These are phyloP conservation scores for Ophiorrhiza pumila DNA, from an alignment of 257 asterid species.

Conservation along the genomic window DNA sequence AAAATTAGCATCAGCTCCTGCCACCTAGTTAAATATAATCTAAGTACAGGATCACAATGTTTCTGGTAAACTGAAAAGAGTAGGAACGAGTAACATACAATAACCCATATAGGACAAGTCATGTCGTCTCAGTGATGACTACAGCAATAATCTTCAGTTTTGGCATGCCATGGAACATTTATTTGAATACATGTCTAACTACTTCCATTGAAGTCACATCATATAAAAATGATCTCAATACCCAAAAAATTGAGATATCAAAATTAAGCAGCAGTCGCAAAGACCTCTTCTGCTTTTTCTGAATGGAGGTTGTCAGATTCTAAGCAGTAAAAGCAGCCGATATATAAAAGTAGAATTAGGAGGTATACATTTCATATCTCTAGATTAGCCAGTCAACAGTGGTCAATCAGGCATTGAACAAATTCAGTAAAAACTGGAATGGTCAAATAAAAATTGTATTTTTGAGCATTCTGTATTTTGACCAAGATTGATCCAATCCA, in stretches of 20 bases:
- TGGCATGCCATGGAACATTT: background rate
- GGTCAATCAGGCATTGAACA: background rate
- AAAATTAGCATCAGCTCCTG: background rate
- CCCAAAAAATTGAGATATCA: background rate
- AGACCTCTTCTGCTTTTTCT: background rate
- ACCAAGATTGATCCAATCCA: background rate
- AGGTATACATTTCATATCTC: background rate
- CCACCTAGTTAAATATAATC: background rate
- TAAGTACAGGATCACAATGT: background rate
- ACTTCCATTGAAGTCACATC: background rate
- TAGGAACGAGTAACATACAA: background rate
- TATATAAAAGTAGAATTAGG: too few relatives aligned
- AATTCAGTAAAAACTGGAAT: background rate
- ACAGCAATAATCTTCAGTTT: background rate
- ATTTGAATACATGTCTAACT: background rate
- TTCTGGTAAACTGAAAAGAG: background rate
- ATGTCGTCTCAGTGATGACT: background rate
- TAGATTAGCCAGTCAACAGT: slow-evolving; percentile 3
- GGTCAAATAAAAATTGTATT: background rate
- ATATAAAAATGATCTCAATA: background rate
- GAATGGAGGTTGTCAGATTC: background rate
- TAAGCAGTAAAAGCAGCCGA: background rate
- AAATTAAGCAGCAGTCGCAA: background rate
- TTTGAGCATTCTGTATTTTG: background rate
- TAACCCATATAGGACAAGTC: background rate